These are phyloP conservation scores for Acacia melanoxylon DNA, from an alignment of 306 rosid genomes.

Conservation along the genomic window DNA sequence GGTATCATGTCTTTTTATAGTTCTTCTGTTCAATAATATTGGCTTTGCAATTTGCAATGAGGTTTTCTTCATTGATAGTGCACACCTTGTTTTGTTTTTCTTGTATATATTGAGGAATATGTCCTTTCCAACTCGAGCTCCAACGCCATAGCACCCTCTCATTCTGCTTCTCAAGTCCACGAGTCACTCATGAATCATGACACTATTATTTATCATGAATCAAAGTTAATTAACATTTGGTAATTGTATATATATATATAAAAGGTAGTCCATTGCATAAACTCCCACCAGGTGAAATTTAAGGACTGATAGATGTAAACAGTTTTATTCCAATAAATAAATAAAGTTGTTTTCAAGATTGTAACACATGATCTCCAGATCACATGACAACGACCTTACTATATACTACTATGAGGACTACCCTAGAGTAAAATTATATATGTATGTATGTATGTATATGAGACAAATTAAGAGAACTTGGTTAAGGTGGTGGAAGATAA, in stretches of 20 bases:
- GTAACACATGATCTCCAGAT: no score
- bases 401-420: no score
- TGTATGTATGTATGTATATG: not conserved
- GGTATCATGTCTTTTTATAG: conserved; percentile 39
- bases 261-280: no score
- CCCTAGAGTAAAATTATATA: no score
- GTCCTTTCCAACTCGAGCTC: conserved; percentile 31
- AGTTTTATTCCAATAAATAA: no score
- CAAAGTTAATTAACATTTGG: not conserved
- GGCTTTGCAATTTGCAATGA: not conserved
- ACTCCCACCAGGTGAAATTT: no score
- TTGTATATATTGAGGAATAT: conserved; percentile 30
- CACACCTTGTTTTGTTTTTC: conserved; percentile 38
- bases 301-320: no score
- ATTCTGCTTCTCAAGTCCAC: not conserved
- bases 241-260: not conserved
- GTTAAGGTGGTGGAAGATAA: conserved; percentile 5
- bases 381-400: no score
- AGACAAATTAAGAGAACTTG: not conserved
- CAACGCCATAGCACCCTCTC: not conserved
- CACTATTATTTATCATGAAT: not conserved
- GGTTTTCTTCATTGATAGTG: not conserved
- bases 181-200: not conserved
- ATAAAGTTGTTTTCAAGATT: no score
- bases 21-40: conserved; percentile 30